phyloP scores from a whole-genome alignment of 2,329 filamentous ascomycete genomes.

The Beauveria asiatica region DNA sequence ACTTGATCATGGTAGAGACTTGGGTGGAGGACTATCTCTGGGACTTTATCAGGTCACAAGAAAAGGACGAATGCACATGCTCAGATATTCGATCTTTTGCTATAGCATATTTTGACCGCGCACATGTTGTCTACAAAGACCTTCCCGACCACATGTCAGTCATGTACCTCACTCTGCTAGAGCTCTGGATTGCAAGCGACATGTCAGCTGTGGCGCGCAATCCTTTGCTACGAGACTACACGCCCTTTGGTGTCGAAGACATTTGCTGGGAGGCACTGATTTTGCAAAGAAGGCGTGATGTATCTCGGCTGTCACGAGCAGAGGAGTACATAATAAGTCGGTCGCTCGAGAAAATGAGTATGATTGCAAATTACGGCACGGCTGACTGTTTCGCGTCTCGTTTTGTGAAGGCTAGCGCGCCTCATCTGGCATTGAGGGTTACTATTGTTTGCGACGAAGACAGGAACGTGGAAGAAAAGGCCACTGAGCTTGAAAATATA shows the following conservation, averaged over 20 bases:
- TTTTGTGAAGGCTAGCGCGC: not conserved
- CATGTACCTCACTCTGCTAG: constrained; percentile 46
- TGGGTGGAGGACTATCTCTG: constrained; percentile 38
- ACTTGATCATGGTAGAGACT: constrained; percentile 33
- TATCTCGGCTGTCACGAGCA: constrained; percentile 33
- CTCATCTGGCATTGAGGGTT: not conserved
- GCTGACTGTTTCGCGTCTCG: not conserved
- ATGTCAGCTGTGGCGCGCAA: constrained; percentile 30
- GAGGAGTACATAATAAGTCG: constrained; percentile 35
- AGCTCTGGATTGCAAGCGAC: constrained; percentile 52
- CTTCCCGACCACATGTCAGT: constrained; percentile 39
- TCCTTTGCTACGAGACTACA: constrained; percentile 36
- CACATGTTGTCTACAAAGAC: constrained; percentile 23
- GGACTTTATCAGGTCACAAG: constrained; percentile 25
- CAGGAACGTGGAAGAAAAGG: not conserved
- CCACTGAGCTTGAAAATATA: accelerated
- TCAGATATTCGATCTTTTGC: constrained; percentile 22
- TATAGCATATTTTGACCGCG: constrained; percentile 24
- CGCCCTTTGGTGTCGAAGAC: constrained; percentile 30
- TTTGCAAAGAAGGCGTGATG: constrained; percentile 33
- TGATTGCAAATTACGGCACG: not conserved
- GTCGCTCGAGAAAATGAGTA: not conserved
- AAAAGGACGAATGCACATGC: constrained; percentile 18
- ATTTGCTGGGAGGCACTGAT: constrained; percentile 32
- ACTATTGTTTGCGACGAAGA: not conserved